Evolutionary conservation across 192 early-diverging fungal species (phyloP).

Genomic region (Backusella sp.): DNA sequence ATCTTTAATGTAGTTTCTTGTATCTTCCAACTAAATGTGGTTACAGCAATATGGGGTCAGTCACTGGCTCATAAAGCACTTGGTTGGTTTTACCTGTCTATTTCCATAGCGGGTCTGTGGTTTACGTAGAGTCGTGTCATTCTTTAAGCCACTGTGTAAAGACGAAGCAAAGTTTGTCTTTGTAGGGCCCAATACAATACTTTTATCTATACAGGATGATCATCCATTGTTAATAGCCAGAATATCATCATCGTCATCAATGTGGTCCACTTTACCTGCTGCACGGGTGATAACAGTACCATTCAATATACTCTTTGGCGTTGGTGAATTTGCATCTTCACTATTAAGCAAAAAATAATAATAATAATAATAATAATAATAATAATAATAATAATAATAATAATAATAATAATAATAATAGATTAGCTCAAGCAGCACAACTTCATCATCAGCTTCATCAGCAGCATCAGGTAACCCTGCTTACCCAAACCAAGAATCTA

Average conservation of each 20-base stretch:
- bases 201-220: conserved; percentile 23
- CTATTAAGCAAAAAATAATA: neutral
- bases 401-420: no score
- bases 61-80: neutral
- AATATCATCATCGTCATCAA: no score
- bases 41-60: neutral
- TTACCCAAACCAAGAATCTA: conserved; percentile 36
- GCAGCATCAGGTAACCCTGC: neutral
- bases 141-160: conserved; percentile 47
- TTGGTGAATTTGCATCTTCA: conserved; percentile 20
- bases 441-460: neutral
- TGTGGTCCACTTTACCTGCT: neutral
- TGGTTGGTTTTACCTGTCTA: conserved; percentile 5
- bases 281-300: conserved; percentile 15
- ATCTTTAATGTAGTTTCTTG: conserved; percentile 24
- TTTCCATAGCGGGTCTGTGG: conserved; percentile 11
- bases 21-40: conserved; percentile 5
- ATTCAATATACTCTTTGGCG: conserved; percentile 19
- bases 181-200: conserved; percentile 54
- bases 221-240: no score
- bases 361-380: no score
- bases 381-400: no score
- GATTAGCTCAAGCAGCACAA: neutral
- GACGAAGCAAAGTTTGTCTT: conserved; percentile 59
- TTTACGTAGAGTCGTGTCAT: conserved; percentile 6